A percentile compares a stretch with the other conserved stretches of the same genome.
These are phyloP conservation scores for Phytophthora pistaciae DNA, from an alignment of 352 stramenopile genomes.

Conservation along the genomic window DNA sequence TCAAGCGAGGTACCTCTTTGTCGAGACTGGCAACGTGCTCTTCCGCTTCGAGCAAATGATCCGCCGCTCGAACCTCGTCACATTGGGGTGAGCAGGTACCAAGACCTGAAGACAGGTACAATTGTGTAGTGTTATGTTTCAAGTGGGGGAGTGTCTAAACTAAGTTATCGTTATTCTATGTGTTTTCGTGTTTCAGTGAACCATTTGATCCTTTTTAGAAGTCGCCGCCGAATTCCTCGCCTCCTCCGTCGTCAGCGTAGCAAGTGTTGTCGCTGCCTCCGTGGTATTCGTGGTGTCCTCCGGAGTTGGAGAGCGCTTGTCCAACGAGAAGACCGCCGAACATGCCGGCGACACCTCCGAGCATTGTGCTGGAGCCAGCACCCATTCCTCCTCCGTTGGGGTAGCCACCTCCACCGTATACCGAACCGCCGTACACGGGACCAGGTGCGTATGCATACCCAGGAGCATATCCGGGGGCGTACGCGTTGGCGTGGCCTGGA, in stretches of 20 bases:
- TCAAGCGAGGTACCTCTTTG: conserved; percentile 49
- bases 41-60: conserved; percentile 59
- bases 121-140: not conserved
- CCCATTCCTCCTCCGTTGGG: conserved; percentile 29
- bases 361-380: conserved; percentile 33
- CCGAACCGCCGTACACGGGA: conserved; percentile 15
- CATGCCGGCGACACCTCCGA: conserved; percentile 35
- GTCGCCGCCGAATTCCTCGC: conserved; percentile 41
- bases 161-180: conserved; percentile 27
- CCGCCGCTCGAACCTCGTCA: conserved; percentile 41
- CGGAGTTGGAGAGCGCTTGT: conserved; percentile 20
- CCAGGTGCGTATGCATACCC: conserved; percentile 20
- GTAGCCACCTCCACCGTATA: conserved; percentile 29
- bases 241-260: conserved; percentile 24
- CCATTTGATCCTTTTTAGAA: conserved; percentile 21
- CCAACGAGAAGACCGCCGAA: conserved; percentile 35
- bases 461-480: conserved; percentile 10
- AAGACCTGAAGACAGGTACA: not conserved
- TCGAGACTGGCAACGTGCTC: conserved; percentile 48
- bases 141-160: not conserved
- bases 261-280: conserved; percentile 4
- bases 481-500: conserved; percentile 22
- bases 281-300: conserved; percentile 20
- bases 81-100: conserved; percentile 13
- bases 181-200: not conserved